Base-by-base conservation (phyloP, 2,329 filamentous ascomycete genomes). In the Paracamarosporium sp. region DNA sequence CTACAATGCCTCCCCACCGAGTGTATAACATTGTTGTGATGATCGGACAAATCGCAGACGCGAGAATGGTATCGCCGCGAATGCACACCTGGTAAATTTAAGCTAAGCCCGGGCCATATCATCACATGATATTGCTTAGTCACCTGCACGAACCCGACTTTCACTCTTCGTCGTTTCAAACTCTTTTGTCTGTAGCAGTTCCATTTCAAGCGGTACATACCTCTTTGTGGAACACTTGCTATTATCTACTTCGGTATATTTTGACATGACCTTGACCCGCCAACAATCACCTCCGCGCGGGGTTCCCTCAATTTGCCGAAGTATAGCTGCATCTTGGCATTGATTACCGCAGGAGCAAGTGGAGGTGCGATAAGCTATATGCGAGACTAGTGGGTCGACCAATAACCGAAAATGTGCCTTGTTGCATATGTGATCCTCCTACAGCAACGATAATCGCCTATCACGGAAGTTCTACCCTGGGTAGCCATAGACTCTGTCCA, bases 1-100 rank as follows among this genome's bases (percentile, higher is more conserved):
- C 24, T 27, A 15, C 47, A 40, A 50, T 28, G 33, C 47, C 33
- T 40, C 33, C 47, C 47, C 47, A 50, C 47, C 47, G 47, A 20
- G 47, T 50, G 11, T 28, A 24, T 33, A 50, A 33, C 47, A 50
- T 50, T 50, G 22, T 38, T 20, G 15, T 40, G 47, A 20, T 40
- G 33, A 40, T 30, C 12, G 22, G 15, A 12, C 20, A 40, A 3
- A n/a, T n/a, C 22, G 33, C 31, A 28, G 31, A 40, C 40, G 33
- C 47, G 33, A 22, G 33, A 20, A 40, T 20, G 33, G 33, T 24
- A 13, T 12, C 27, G 33, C 7, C 31, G 47, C 15, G 27, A 22
- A 40, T 25, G 11, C 9, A 3, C 9, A 38, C n/a, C 31, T 11
- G 9, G 24, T 33, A 50, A 50, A 28, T 40, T 48, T 40, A 24